phyloP scores from a whole-genome alignment of 495 filamentous ascomycete species.

The Aspergillus carlsbadensis region DNA sequence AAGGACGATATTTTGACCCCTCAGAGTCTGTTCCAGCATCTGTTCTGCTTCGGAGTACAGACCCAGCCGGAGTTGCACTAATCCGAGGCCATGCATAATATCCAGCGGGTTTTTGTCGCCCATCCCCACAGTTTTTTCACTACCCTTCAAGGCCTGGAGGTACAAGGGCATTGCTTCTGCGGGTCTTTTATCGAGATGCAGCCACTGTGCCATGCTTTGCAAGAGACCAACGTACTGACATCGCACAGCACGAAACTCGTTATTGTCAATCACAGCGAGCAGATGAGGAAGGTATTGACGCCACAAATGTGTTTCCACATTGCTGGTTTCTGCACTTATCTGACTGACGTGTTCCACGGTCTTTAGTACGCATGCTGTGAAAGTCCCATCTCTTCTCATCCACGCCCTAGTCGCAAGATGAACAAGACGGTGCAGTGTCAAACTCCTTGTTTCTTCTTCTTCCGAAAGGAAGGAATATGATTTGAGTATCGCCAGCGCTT shows the following conservation, averaged over 20 bases:
- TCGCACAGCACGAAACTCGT: not conserved
- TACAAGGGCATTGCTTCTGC: not conserved
- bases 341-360: not conserved
- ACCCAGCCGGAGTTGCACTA: no score
- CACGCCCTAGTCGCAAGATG: slow-evolving; percentile 24
- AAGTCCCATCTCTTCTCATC: not conserved
- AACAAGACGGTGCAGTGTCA: slow-evolving; percentile 22
- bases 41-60: no score
- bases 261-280: not conserved
- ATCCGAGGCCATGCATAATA: not conserved
- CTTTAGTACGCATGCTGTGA: not conserved
- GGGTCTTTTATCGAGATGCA: not conserved
- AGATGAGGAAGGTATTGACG: not conserved
- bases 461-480: slow-evolving; percentile 26
- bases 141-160: not conserved
- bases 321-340: not conserved
- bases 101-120: not conserved
- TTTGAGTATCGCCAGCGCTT: slow-evolving; percentile 21
- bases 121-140: not conserved
- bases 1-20: no score
- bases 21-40: no score
- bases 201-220: no score
- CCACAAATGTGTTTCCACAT: not conserved
- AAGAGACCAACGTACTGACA: no score
- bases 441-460: not conserved